Evolutionary conservation across 495 filamentous ascomycete genomes (phyloP).

Genomic region (Lentithecium fluviatile): DNA sequence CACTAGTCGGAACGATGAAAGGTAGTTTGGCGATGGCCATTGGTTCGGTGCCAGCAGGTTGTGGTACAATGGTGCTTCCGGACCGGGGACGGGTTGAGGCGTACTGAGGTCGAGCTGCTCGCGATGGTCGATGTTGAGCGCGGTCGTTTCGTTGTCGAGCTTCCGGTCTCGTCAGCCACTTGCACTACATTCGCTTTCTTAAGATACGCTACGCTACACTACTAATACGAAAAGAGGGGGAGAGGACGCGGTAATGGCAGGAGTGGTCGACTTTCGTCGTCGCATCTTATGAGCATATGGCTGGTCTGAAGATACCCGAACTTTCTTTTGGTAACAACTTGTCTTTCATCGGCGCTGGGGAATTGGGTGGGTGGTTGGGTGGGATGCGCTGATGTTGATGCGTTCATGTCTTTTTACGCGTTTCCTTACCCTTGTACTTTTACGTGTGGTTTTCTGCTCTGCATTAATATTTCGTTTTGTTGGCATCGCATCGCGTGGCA

Average conservation of each 20-base stretch:
- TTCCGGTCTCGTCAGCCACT: constrained; percentile 3
- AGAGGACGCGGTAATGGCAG: constrained; percentile 19
- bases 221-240: background rate
- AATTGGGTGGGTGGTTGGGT: background rate
- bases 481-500: background rate
- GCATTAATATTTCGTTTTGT: constrained; percentile 7
- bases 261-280: background rate
- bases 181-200: background rate
- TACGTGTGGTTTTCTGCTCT: background rate
- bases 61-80: constrained; percentile 67
- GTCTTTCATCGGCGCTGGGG: background rate
- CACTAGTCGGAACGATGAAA: constrained; percentile 70
- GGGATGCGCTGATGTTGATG: background rate
- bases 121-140: constrained; percentile 57
- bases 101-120: constrained; percentile 92
- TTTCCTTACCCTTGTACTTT: background rate
- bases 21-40: constrained; percentile 70
- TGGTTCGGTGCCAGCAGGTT: constrained; percentile 85
- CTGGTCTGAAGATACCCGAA: constrained; percentile 17
- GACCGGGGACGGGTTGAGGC: constrained; percentile 64
- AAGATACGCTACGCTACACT: background rate
- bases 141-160: constrained; percentile 48
- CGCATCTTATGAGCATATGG: background rate
- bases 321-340: background rate
- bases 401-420: background rate